Conservation (phyloP, 345 rosid genomes). For the Melaleuca quinquenervia region DNA sequence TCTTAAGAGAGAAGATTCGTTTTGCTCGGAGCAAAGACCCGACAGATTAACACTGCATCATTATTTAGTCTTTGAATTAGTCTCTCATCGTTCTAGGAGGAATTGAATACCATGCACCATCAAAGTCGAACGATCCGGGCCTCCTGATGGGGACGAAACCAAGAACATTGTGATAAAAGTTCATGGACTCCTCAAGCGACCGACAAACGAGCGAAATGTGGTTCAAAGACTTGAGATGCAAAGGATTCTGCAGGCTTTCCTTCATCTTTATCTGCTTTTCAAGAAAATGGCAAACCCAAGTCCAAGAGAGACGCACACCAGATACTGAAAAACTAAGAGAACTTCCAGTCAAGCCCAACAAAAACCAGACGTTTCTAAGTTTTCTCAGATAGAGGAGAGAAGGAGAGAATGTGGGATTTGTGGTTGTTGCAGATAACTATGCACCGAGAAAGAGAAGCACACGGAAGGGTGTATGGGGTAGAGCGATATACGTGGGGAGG, state of each 20-base stretch:
- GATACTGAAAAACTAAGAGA: background rate
- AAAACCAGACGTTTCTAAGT: background rate
- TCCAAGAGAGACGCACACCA: background rate
- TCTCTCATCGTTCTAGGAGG: background rate
- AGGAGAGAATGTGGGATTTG: background rate
- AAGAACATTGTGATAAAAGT: conserved; percentile 61
- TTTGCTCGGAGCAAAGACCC: background rate
- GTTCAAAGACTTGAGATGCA: conserved; percentile 67
- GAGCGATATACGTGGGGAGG: background rate
- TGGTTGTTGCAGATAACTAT: background rate
- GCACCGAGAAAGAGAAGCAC: background rate
- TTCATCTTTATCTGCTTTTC: conserved; percentile 12
- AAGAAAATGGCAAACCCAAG: background rate
- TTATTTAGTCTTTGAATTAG: background rate
- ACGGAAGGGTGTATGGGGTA: background rate
- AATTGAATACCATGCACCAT: conserved; percentile 68
- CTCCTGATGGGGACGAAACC: conserved; percentile 73
- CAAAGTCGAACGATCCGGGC: conserved; percentile 76
- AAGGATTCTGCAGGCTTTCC: conserved; percentile 45
- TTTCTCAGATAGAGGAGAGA: background rate
- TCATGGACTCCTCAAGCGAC: conserved; percentile 55
- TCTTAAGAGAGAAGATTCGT: background rate
- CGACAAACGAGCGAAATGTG: conserved; percentile 68
- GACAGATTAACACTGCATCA: background rate
- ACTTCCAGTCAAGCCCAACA: background rate